These are phyloP conservation scores for Penicillium thymicola DNA, from an alignment of 2,329 filamentous ascomycete species.

Conservation along the genomic window DNA sequence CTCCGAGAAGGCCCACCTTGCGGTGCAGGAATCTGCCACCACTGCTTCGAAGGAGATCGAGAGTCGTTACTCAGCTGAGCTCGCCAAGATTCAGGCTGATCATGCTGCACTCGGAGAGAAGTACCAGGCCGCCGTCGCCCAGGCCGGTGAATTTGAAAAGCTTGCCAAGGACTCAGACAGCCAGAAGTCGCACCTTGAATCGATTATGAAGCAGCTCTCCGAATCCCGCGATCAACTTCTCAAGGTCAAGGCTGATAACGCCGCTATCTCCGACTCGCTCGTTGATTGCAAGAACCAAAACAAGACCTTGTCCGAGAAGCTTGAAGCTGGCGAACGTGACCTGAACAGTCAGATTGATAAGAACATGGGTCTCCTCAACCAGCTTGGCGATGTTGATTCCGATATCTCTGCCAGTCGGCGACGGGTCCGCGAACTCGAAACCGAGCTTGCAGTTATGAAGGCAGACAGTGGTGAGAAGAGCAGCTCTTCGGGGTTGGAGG, in stretches of 20 bases:
- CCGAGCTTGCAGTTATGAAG: slow-evolving; percentile 38
- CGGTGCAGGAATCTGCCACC: slow-evolving; percentile 42
- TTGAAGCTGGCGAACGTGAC: slow-evolving; percentile 35
- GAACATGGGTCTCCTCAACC: slow-evolving; percentile 40
- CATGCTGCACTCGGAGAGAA: slow-evolving; percentile 46
- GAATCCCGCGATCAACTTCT: slow-evolving; percentile 34
- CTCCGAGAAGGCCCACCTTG: slow-evolving; percentile 44
- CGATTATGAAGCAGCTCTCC: slow-evolving; percentile 54
- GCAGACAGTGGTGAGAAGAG: slow-evolving; percentile 30
- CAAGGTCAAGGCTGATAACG: slow-evolving; percentile 31
- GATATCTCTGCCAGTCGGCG: slow-evolving; percentile 35
- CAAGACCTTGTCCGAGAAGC: slow-evolving; percentile 33
- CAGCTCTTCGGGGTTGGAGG: slow-evolving; percentile 31
- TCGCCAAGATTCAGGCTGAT: slow-evolving; percentile 43
- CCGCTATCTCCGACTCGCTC: slow-evolving; percentile 30
- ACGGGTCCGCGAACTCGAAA: slow-evolving; percentile 40
- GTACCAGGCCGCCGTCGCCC: slow-evolving; percentile 38
- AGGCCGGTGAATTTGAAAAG: slow-evolving; percentile 78
- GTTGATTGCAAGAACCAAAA: slow-evolving; percentile 30
- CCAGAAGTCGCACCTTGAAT: slow-evolving; percentile 64
- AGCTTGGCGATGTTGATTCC: slow-evolving; percentile 40
- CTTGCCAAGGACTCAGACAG: slow-evolving; percentile 77
- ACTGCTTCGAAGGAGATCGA: slow-evolving; percentile 18
- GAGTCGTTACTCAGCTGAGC: slow-evolving; percentile 44
- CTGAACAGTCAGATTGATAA: slow-evolving; percentile 41